phyloP scores from a whole-genome alignment of 2,329 filamentous ascomycete genomes.

The Canariomyces notabilis region DNA sequence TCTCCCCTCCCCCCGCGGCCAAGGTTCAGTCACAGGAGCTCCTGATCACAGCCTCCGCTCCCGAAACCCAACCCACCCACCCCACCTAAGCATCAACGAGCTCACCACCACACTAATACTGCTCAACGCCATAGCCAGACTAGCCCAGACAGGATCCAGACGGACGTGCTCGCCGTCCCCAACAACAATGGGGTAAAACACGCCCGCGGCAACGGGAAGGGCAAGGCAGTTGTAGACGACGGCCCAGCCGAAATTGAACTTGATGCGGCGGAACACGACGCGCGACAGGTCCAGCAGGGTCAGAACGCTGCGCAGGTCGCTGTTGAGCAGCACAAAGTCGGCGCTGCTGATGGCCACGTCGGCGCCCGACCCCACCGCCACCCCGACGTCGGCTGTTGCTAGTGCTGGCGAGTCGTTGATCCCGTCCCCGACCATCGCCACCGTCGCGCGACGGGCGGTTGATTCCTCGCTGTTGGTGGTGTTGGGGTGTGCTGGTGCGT shows the following conservation, averaged over 20 bases:
- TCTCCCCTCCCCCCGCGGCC: too few species aligned
- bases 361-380: slow-evolving; percentile 77
- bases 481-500: slow-evolving; percentile 13
- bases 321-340: slow-evolving; percentile 72
- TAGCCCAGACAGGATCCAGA: slow-evolving; percentile 79
- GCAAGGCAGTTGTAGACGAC: slow-evolving; percentile 74
- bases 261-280: slow-evolving; percentile 70
- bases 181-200: slow-evolving; percentile 57
- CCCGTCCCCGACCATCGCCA: slow-evolving; percentile 85
- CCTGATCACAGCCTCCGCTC: slow-evolving; percentile 28
- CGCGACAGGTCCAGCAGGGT: slow-evolving; percentile 67
- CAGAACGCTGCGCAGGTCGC: slow-evolving; percentile 61
- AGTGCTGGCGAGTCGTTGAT: slow-evolving; percentile 86
- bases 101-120: slow-evolving; percentile 84
- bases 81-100: slow-evolving; percentile 61
- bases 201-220: slow-evolving; percentile 76
- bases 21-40: too few species aligned
- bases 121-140: slow-evolving; percentile 86
- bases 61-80: slow-evolving; percentile 31
- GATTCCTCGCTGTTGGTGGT: too few species aligned
- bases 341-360: slow-evolving; percentile 80
- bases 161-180: slow-evolving; percentile 49
- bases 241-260: slow-evolving; percentile 83
- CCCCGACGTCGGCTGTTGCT: slow-evolving; percentile 72
- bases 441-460: slow-evolving; percentile 40